Percentiles rank a stretch among this genome's conserved stretches.
These are phyloP conservation scores for Ustilago loliicola DNA, from an alignment of 1,284 basidiomycete genomes.

Conservation along the genomic window DNA sequence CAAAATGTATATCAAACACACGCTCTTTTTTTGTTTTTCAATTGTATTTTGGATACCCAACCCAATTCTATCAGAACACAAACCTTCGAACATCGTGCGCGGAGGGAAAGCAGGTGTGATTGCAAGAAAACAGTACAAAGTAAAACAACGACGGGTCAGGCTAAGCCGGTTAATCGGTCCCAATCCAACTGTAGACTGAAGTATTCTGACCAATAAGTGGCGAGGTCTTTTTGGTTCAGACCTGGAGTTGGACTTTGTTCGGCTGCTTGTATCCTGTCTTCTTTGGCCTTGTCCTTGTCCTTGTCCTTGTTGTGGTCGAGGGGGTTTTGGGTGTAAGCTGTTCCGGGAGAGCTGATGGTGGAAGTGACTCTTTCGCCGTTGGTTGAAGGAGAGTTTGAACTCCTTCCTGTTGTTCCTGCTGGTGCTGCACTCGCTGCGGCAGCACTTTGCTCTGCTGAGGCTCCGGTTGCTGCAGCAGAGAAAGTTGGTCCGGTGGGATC, in stretches of 20 bases:
- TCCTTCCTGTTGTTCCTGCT: too few relatives aligned
- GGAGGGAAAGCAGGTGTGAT: too few relatives aligned
- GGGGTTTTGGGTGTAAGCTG: neutral
- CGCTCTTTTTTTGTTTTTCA: neutral
- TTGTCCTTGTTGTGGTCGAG: neutral
- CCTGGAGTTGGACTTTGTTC: neutral
- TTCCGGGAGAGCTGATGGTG: neutral
- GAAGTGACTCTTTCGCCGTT: slow-evolving; percentile 3
- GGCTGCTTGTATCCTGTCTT: neutral
- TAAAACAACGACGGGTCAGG: slow-evolving; percentile 1
- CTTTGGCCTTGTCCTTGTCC: neutral
- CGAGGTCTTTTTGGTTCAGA: slow-evolving; percentile 44
- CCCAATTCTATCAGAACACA: too few relatives aligned
- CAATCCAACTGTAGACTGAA: slow-evolving; percentile 47
- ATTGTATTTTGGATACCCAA: slow-evolving; percentile 5
- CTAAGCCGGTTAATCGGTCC: slow-evolving; percentile 41
- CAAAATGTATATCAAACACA: neutral
- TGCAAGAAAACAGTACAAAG: too few relatives aligned
- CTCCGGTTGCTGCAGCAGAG: neutral
- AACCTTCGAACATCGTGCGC: too few relatives aligned
- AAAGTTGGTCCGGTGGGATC: slow-evolving; percentile 10
- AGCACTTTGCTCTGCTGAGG: neutral
- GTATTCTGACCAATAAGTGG: slow-evolving; percentile 51
- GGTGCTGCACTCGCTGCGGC: neutral
- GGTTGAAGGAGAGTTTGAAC: slow-evolving; percentile 4